Base-by-base conservation (phyloP, 2,329 filamentous ascomycete genomes). In the Endocalyx cinctus region DNA sequence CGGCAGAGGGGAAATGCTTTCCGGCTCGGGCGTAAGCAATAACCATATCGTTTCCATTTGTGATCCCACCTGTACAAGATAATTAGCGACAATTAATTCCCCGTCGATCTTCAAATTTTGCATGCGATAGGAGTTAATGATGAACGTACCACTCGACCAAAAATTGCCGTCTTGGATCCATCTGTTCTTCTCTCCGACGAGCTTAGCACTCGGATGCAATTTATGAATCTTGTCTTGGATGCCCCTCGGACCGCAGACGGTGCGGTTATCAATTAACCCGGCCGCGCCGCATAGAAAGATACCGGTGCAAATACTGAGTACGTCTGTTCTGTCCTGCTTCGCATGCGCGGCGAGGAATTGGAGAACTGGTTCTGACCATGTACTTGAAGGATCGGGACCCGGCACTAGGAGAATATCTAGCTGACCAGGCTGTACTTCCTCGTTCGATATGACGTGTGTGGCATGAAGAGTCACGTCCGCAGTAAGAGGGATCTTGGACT, bases 41-140 rank as follows among this genome's bases (percentile, higher is more conserved):
- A 5, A 35, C 38, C 22, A 41, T 34, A 25, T 41, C 38, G 29
- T 41, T 41, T 5, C 38, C 38, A 27, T 41, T 41, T 13, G 38
- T 41, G 16, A 41, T 32, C 8, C 38, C 38, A 14, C 38, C 38
- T 40, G 15, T n/a, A n/a, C n/a, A n/a, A n/a, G n/a, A n/a, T n/a
- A 11, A n/a, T 12, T 16, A 13, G 22, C 13, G 27, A 36, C 19
- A 30, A 17, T 17, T n/a, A 7, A 22, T 15, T 19, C 19, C 13
- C 18, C 19, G 17, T n/a, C 27, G 10, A n/a, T 17, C 10, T 17
- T 16, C 6, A 17, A 15, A 10, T 12, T 10, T 10, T 13, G 7
- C 7, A 10, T n/a, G 23, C 8, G 3, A 31, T 19, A 11, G 25
- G 10, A 6, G 16, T 7, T 5, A 11, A 15, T 15, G 30, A 8